Percentiles rank a stretch among this genome's conserved stretches.
Conservation (phyloP, 2,329 filamentous ascomycete species). For the Colletotrichum spaethianum region DNA sequence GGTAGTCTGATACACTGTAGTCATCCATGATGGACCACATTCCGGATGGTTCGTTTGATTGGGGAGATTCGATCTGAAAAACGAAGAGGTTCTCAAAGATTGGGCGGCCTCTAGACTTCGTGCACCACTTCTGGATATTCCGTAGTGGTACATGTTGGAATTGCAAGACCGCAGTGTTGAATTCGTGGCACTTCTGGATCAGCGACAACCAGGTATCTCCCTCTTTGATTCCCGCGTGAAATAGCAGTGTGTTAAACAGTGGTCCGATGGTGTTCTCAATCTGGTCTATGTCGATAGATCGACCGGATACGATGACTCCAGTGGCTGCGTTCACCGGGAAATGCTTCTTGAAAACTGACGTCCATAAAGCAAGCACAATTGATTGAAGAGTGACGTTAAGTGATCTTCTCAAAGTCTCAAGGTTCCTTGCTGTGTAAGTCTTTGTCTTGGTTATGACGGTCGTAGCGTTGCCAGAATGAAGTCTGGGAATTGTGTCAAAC, state of each 20-base stretch:
- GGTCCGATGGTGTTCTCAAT: slow-evolving; percentile 82
- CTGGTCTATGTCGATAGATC: slow-evolving; percentile 76
- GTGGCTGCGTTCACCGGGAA: slow-evolving; percentile 66
- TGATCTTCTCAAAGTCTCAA: slow-evolving; percentile 68
- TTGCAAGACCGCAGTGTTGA: slow-evolving; percentile 76
- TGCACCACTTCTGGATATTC: slow-evolving; percentile 85
- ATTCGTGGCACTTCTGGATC: slow-evolving; percentile 76
- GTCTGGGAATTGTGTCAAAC: slow-evolving; percentile 43
- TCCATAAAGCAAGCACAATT: slow-evolving; percentile 82
- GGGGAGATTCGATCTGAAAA: slow-evolving; percentile 72
- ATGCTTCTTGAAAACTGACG: slow-evolving; percentile 70
- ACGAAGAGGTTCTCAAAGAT: slow-evolving; percentile 88
- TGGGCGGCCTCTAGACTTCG: slow-evolving; percentile 59
- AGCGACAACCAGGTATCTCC: slow-evolving; percentile 71
- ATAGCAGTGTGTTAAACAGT: slow-evolving; percentile 91
- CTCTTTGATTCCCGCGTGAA: slow-evolving; percentile 63
- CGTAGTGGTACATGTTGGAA: slow-evolving; percentile 86
- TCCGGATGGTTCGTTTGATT: slow-evolving; percentile 38
- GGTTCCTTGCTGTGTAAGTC: slow-evolving; percentile 39
- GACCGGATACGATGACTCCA: slow-evolving; percentile 85
- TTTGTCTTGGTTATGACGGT: slow-evolving; percentile 22
- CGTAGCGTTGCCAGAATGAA: slow-evolving; percentile 30
- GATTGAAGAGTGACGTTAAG: slow-evolving; percentile 85
- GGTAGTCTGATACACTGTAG: slow-evolving; percentile 74
- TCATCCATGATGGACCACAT: slow-evolving; percentile 71